Evolutionary conservation across 1,284 basidiomycete genomes (phyloP).

Genomic region (Vanrija humicola): DNA sequence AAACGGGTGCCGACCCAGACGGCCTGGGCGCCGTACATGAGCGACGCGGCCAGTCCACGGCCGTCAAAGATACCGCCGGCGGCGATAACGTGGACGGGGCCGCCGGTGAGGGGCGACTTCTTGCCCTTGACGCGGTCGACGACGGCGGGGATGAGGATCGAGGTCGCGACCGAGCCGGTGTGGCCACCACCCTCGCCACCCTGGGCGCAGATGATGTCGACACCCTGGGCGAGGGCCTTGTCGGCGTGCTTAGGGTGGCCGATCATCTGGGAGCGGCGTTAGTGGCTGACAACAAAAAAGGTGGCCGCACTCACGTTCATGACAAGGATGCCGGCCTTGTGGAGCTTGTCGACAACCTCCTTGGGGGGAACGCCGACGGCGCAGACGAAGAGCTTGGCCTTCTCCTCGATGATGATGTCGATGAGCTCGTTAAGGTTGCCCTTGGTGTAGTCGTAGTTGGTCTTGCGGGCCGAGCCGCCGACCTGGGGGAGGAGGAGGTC

Average conservation of each 20-base stretch:
- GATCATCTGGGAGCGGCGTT: constrained; percentile 60
- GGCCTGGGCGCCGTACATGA: constrained; percentile 78
- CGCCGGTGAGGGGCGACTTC: constrained; percentile 70
- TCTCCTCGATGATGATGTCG: constrained; percentile 82
- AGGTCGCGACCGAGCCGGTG: constrained; percentile 44
- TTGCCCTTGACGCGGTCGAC: constrained; percentile 72
- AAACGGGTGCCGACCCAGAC: constrained; percentile 90
- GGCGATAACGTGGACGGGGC: constrained; percentile 74
- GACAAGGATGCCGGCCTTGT: constrained; percentile 71
- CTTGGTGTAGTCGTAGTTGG: constrained; percentile 63
- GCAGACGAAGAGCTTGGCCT: constrained; percentile 75
- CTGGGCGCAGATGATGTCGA: constrained; percentile 84
- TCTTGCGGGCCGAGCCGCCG: constrained; percentile 75
- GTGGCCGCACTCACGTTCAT: constrained; percentile 59
- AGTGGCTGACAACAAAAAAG: not conserved
- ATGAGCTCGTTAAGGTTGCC: constrained; percentile 67
- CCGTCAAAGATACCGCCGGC: constrained; percentile 85
- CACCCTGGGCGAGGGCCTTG: constrained; percentile 73
- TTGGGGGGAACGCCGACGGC: constrained; percentile 73
- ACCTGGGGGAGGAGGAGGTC: constrained; percentile 80
- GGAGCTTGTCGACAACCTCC: constrained; percentile 69
- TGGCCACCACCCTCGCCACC: constrained; percentile 78
- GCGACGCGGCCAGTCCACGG: constrained; percentile 74
- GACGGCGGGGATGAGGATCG: constrained; percentile 59
- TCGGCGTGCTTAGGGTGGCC: constrained; percentile 80